phyloP scores from a whole-genome alignment of 805 yeast genomes.

The Ogataea chonburiensis region DNA sequence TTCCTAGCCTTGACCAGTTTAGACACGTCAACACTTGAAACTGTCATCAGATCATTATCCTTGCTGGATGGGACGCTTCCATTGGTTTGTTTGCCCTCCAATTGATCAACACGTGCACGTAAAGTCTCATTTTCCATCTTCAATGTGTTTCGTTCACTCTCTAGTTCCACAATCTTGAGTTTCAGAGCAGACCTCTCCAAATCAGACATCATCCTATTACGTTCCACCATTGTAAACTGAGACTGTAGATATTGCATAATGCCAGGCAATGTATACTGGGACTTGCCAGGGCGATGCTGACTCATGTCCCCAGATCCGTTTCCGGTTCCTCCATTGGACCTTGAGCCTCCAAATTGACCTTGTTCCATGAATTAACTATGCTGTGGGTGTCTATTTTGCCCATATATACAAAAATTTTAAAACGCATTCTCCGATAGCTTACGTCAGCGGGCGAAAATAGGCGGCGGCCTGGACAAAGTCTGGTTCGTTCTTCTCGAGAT shows the following conservation, averaged over 20 bases:
- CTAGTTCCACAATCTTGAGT: conserved; percentile 49
- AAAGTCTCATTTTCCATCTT: conserved; percentile 43
- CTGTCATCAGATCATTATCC: conserved; percentile 15
- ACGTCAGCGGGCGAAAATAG: conserved; percentile 6
- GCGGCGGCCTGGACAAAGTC: conserved; percentile 15
- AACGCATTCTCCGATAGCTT: no score
- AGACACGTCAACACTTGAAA: conserved; percentile 28
- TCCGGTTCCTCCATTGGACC: conserved; percentile 10
- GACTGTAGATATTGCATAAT: conserved; percentile 57
- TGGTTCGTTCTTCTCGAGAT: conserved; percentile 11
- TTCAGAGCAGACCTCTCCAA: conserved; percentile 52
- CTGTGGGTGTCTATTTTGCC: conserved; percentile 8
- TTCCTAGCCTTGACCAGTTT: conserved; percentile 34
- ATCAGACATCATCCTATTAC: conserved; percentile 48
- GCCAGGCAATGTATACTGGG: conserved; percentile 51
- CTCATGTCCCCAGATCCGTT: conserved; percentile 6
- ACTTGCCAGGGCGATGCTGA: conserved; percentile 6
- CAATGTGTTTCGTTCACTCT: conserved; percentile 49
- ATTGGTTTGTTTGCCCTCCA: conserved; percentile 34
- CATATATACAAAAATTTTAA: conserved; percentile 4
- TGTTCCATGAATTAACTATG: conserved; percentile 18
- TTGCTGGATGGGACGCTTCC: conserved; percentile 2
- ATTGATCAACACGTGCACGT: conserved; percentile 36
- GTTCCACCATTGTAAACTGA: conserved; percentile 50
- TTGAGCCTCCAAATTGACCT: conserved; percentile 17